Base-by-base conservation (phyloP, 306 rosid genomes). In the Ormosia emarginata region DNA sequence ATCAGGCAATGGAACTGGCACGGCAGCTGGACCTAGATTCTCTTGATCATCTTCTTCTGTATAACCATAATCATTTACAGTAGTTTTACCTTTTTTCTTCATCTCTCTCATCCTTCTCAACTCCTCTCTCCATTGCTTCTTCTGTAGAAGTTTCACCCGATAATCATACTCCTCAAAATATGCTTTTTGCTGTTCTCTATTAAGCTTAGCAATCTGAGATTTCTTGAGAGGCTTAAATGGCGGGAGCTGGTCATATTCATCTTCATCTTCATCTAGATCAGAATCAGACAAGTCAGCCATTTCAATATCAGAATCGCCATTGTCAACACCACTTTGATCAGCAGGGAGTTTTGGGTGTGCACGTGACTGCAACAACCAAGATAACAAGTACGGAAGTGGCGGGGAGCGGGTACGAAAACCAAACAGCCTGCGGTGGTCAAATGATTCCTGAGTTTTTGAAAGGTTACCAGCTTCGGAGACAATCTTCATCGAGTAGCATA, bases 51-150 rank as follows among this genome's bases (percentile, higher is more conserved):
- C 98, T 82, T 95, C 98, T 82, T 91, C 98, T 46, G 39, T 12
- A 69, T 78, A 88, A 81, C 84, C 90, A 78, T 74, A 86, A 75
- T 88, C 90, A 29, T 80, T 87, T 8, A 50, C 84, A 78, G 67
- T 65, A 62, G 82, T 63, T 82, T 87, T 90, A 18, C 97, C 97
- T 57, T 81, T 89, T 87, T 90, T 92, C 93, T 92, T 93, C 88
- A 92, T 84, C 80, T 93, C 97, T 70, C 85, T 92, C 94, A 96
- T 92, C 89, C 98, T 92, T 79, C 81, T 92, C 90, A 96, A 68
- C 93, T 96, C 99, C 76, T 96, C 97, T 83, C 88, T 92, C 99
- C 96, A 93, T 80, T 93, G 94, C 91, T 92, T 96, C 87, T 92
- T 96, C 86, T 96, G 98, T 44, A 93, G 87, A 57, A 93, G 94